Evolutionary conservation across 164 flowering plant species (phyloP).

Genomic region (Vitis riparia): DNA sequence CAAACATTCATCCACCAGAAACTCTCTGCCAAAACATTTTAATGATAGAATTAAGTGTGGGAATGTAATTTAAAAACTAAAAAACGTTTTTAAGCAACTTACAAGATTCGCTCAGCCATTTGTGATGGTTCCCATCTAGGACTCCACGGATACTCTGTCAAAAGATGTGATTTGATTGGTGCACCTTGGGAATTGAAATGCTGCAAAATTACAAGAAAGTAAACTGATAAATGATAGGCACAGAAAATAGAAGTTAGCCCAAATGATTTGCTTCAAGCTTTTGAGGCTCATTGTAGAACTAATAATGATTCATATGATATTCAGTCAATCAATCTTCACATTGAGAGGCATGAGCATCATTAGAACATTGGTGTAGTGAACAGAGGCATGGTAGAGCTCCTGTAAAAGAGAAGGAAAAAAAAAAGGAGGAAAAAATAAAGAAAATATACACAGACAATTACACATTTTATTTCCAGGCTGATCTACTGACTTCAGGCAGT

Average conservation of each 20-base stretch:
- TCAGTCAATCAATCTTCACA: no score
- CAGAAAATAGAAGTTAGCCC: not conserved
- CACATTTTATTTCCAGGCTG: no score
- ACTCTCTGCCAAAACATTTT: slow-evolving; percentile 57
- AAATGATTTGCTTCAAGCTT: not conserved
- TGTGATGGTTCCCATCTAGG: slow-evolving; percentile 84
- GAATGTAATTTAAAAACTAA: not conserved
- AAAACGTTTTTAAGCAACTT: slow-evolving; percentile 25
- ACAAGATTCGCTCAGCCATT: slow-evolving; percentile 87
- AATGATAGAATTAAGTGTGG: not conserved
- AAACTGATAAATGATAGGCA: not conserved
- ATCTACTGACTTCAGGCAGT: no score
- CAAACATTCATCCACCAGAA: slow-evolving; percentile 70
- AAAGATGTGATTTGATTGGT: slow-evolving; percentile 57
- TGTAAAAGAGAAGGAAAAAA: no score
- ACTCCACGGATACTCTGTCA: slow-evolving; percentile 87
- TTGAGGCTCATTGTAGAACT: not conserved
- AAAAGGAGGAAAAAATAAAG: no score
- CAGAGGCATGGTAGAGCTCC: no score
- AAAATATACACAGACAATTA: no score
- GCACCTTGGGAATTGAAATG: slow-evolving; percentile 61
- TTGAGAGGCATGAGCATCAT: no score
- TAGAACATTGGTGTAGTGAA: no score
- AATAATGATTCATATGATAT: no score
- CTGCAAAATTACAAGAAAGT: slow-evolving; percentile 31